Percentiles rank a stretch among this genome's conserved stretches.
Conservation (phyloP, 1,139 yeast genomes). For the Pichia kudriavzevii region DNA sequence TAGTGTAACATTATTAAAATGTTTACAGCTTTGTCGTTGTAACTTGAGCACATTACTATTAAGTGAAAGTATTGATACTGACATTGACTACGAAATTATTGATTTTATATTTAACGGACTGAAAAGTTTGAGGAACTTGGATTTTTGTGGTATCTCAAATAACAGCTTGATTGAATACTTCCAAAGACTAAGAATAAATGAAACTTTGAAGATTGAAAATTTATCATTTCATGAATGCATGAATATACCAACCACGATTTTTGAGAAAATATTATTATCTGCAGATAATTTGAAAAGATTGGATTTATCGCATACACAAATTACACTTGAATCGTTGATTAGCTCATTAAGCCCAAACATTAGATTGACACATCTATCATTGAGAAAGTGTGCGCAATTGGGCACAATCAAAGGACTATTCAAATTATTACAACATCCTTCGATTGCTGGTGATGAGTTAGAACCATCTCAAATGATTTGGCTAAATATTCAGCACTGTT, state of each 20-base stretch:
- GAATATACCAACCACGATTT: slow-evolving; percentile 52
- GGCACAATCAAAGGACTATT: slow-evolving; percentile 62
- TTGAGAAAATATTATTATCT: slow-evolving; percentile 50
- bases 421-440: slow-evolving; percentile 67
- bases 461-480: slow-evolving; percentile 40
- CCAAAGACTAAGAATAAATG: slow-evolving; percentile 29
- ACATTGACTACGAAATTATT: slow-evolving; percentile 57
- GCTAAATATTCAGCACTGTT: slow-evolving; percentile 71
- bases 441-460: slow-evolving; percentile 33
- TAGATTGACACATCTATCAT: slow-evolving; percentile 65
- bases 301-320: slow-evolving; percentile 77
- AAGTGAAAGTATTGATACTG: slow-evolving; percentile 80
- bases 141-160: slow-evolving; percentile 85
- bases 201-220: slow-evolving; percentile 35
- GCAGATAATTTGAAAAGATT: slow-evolving; percentile 56
- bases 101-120: slow-evolving; percentile 53
- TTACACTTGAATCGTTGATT: slow-evolving; percentile 48
- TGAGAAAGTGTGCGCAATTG: slow-evolving; percentile 71
- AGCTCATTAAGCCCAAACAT: slow-evolving; percentile 45
- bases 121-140: slow-evolving; percentile 59
- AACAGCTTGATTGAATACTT: slow-evolving; percentile 59
- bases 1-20: slow-evolving; percentile 55
- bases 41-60: slow-evolving; percentile 73
- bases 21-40: slow-evolving; percentile 49
- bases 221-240: slow-evolving; percentile 86